phyloP scores from a whole-genome alignment of 495 filamentous ascomycete genomes.

The Penicillium silybi region DNA sequence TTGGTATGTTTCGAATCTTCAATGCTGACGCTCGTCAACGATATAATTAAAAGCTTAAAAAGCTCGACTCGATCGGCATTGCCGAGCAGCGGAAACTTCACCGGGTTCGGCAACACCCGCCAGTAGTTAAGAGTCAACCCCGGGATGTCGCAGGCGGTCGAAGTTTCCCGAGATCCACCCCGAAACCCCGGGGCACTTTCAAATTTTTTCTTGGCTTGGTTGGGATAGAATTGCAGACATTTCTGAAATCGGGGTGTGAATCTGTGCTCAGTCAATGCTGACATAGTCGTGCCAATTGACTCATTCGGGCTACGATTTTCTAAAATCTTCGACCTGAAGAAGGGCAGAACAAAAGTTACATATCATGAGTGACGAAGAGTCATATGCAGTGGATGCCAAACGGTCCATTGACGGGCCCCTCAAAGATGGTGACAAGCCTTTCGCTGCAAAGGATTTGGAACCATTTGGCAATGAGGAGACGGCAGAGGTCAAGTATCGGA shows the following conservation, averaged over 20 bases:
- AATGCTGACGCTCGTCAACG: neutral
- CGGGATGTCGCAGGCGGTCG: neutral
- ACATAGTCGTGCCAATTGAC: slow-evolving; percentile 2
- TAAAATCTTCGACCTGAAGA: neutral
- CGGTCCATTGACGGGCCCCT: slow-evolving; percentile 6
- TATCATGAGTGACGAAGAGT: slow-evolving; percentile 21
- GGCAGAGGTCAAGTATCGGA: slow-evolving; percentile 40
- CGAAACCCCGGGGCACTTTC: slow-evolving; percentile 7
- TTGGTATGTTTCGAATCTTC: neutral
- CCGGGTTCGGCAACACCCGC: slow-evolving; percentile 7
- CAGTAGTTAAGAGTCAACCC: neutral
- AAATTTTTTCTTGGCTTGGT: slow-evolving; percentile 21
- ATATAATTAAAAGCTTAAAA: neutral
- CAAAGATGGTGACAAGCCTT: slow-evolving; percentile 15
- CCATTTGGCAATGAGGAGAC: slow-evolving; percentile 43
- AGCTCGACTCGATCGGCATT: neutral
- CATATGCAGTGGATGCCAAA: slow-evolving; percentile 11
- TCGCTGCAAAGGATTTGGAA: slow-evolving; percentile 23
- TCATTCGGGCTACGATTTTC: slow-evolving; percentile 3
- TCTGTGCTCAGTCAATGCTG: slow-evolving; percentile 11
- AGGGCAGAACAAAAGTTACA: neutral
- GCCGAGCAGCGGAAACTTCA: neutral
- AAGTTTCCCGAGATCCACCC: slow-evolving; percentile 14
- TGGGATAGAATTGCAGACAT: slow-evolving; percentile 11
- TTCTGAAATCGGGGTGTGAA: slow-evolving; percentile 3